A percentile compares a stretch with the other conserved stretches of the same genome.
These are phyloP conservation scores for Verticillium albo-atrum DNA, from an alignment of 2,329 filamentous ascomycete species.

Conservation along the genomic window DNA sequence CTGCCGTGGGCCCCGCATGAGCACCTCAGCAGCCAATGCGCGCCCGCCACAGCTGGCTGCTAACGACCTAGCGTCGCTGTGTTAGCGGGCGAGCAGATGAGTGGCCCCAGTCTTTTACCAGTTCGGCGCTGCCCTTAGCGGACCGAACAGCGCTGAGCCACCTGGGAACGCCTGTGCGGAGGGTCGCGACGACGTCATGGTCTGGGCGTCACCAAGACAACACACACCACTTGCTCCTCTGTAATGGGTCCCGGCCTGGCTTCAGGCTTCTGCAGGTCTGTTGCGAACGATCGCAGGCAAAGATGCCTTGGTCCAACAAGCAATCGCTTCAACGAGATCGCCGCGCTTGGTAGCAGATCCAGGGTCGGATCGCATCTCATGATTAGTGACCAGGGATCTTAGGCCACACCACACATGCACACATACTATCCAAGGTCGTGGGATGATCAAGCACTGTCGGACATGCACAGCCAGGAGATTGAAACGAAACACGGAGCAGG, in stretches of 20 bases:
- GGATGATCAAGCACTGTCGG: not conserved
- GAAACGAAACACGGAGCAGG: not conserved
- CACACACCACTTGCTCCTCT: not conserved
- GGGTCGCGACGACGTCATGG: not conserved
- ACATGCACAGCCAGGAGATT: not conserved
- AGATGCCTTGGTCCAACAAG: too few species aligned
- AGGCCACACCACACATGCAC: too few species aligned
- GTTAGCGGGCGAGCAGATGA: not conserved
- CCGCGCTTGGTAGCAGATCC: not conserved
- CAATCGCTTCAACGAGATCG: too few species aligned
- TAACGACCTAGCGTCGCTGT: not conserved
- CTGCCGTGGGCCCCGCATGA: conserved; percentile 2
- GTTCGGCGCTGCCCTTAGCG: not conserved
- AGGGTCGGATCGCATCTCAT: not conserved
- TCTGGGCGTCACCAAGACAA: not conserved
- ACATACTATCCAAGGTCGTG: not conserved
- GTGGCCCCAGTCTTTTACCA: not conserved
- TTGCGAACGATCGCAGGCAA: too few species aligned
- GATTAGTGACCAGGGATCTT: too few species aligned
- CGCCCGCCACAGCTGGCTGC: too few species aligned
- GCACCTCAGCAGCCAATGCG: not conserved
- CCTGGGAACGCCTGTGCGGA: not conserved
- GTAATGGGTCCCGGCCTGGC: too few species aligned
- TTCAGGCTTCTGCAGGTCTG: too few species aligned
- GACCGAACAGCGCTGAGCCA: conserved; percentile 1